A percentile compares a stretch with the other conserved stretches of the same genome.
phyloP scores from a whole-genome alignment of 106 monocot species.

The Apostasia shenzhenica region DNA sequence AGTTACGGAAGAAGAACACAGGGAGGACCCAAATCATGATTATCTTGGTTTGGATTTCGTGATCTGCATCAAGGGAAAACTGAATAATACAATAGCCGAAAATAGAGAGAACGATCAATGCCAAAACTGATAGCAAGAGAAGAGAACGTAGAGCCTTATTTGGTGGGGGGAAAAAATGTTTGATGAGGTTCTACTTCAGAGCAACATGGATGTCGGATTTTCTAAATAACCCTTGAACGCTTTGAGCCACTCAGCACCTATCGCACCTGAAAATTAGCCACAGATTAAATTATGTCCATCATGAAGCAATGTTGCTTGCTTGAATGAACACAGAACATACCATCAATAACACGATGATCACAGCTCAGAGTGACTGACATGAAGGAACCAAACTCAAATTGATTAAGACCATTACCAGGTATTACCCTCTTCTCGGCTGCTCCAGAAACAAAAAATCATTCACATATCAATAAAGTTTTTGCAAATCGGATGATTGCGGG shows the following conservation, averaged over 20 bases:
- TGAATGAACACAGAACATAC: constrained; percentile 13
- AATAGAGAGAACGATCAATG: neutral
- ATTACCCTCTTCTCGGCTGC: constrained; percentile 92
- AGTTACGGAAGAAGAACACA: neutral
- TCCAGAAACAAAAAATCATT: constrained; percentile 6
- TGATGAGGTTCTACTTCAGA: constrained; percentile 22
- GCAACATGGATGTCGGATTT: constrained; percentile 82
- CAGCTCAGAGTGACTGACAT: constrained; percentile 95
- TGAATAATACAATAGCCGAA: neutral
- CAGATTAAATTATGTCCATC: neutral
- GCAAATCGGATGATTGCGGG: no score
- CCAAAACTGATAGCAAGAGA: constrained; percentile 1
- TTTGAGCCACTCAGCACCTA: constrained; percentile 98
- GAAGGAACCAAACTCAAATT: constrained; percentile 80
- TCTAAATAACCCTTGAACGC: constrained; percentile 95
- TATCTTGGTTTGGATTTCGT: neutral
- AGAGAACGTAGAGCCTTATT: constrained; percentile 26
- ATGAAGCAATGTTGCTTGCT: neutral
- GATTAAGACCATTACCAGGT: constrained; percentile 47
- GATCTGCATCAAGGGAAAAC: neutral
- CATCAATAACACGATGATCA: constrained; percentile 97
- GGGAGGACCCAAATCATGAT: neutral
- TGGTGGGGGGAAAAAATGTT: constrained; percentile 22
- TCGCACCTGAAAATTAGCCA: constrained; percentile 48
- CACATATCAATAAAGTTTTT: neutral